phyloP scores from a whole-genome alignment of 306 rosid species.

The Glycine tomentella region DNA sequence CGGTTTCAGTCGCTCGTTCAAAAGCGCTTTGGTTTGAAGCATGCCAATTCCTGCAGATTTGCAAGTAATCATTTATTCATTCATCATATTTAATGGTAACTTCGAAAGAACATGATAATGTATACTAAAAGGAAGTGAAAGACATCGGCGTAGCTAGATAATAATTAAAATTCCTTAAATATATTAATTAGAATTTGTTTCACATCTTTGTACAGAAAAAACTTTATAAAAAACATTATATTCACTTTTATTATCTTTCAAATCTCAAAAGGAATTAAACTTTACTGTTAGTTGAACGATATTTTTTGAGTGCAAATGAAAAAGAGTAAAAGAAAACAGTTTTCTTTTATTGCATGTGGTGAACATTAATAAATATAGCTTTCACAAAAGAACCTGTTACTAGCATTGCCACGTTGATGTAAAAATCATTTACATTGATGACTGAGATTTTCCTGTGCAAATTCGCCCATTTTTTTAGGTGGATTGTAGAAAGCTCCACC shows the following conservation, averaged over 20 bases:
- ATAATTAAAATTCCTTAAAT: too few relatives aligned
- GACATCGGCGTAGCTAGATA: neutral
- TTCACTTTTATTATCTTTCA: neutral
- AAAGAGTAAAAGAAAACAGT: neutral
- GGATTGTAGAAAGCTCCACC: constrained; percentile 3
- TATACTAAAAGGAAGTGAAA: neutral
- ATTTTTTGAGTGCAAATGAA: too few relatives aligned
- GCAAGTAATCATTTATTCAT: constrained; percentile 2
- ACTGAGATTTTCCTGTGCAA: neutral
- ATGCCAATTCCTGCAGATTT: neutral
- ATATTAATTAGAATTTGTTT: too few relatives aligned
- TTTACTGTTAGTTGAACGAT: neutral
- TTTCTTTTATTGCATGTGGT: neutral
- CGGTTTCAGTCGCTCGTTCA: neutral
- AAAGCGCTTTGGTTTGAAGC: neutral
- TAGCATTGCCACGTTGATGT: neutral
- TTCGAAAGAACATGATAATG: neutral
- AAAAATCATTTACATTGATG: neutral
- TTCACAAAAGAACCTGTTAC: neutral
- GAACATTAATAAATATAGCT: neutral
- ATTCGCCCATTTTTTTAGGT: neutral
- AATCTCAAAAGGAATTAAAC: neutral
- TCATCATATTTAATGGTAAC: neutral
- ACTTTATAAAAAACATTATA: neutral
- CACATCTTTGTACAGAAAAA: too few relatives aligned